These are phyloP conservation scores for Anthracocystis setariae DNA, from an alignment of 1,284 basidiomycete species.

Conservation along the genomic window DNA sequence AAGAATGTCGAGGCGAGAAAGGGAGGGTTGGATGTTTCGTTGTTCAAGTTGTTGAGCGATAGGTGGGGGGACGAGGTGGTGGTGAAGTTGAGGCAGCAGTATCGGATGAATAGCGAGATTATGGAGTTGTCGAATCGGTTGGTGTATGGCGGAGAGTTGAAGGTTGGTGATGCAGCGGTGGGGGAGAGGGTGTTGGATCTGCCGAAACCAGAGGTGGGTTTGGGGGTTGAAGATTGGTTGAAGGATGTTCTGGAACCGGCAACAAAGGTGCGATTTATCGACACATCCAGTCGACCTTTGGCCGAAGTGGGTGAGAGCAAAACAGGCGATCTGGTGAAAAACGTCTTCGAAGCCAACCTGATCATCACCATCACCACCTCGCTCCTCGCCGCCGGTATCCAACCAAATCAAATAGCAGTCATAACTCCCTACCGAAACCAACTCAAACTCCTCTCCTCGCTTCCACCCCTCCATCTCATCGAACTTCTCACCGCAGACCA, in stretches of 20 bases:
- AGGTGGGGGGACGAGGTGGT: conserved; percentile 81
- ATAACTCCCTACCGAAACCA: conserved; percentile 95
- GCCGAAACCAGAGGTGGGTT: conserved; percentile 67
- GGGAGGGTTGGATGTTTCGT: conserved; percentile 85
- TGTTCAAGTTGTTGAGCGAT: conserved; percentile 88
- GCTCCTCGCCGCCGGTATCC: conserved; percentile 76
- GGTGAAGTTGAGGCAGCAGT: conserved; percentile 84
- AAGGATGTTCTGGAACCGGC: conserved; percentile 75
- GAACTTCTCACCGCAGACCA: conserved; percentile 94
- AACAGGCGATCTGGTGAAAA: conserved; percentile 70
- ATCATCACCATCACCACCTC: conserved; percentile 75
- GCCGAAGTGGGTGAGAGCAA: conserved; percentile 76
- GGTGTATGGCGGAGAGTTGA: conserved; percentile 82
- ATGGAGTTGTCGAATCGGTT: conserved; percentile 91
- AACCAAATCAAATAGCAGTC: conserved; percentile 79
- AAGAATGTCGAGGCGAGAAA: conserved; percentile 78
- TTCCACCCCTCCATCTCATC: conserved; percentile 68
- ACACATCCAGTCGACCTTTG: conserved; percentile 79
- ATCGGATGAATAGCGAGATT: conserved; percentile 96
- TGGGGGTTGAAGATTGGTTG: conserved; percentile 71
- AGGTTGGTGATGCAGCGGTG: conserved; percentile 80
- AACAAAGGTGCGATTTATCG: conserved; percentile 89
- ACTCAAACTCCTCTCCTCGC: conserved; percentile 80
- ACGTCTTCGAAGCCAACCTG: conserved; percentile 78
- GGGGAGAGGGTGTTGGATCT: conserved; percentile 75